Base-by-base conservation (phyloP, 1,284 basidiomycete genomes). In the Tremellales sp. region DNA sequence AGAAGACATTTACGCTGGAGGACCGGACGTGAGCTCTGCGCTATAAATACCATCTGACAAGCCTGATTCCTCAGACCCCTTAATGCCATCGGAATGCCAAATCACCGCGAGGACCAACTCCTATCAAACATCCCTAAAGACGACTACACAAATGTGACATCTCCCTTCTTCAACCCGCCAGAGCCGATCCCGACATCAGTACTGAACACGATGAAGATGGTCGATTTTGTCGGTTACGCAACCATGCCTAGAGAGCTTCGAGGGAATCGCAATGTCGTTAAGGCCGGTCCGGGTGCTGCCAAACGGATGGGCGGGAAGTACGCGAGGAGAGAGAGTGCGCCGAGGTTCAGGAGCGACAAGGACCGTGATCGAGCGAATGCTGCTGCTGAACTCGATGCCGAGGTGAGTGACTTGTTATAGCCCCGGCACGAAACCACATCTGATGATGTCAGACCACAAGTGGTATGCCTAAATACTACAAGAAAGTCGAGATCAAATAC, bases 401-500 rank as follows among this genome's bases (percentile, higher is more conserved):
- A 55, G 40, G 54, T 54, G 31, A 49, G 55, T 46, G 1, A 17
- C 10, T 33, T 27, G n/a, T 22, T 31, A n/a, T n/a, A n/a, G n/a
- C n/a, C n/a, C n/a, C 29, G 8, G 15, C 29, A 31, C 8, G 8
- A 31, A 15, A 8, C 2, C 41, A 17, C 22, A 43, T 31, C 15
- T 8, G 49, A 49, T 53, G 31, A 56, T 24, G 29, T n/a, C 46
- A 54, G 51, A 63, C 49, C 21, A 53, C 54, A 2, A 68, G 65
- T 2, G 81, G 83, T 27, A 82, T 94, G 52, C 91, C 93, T 0
- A 83, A 82, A 52, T 82, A 85, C 57, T 99, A 96, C 70, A 83
- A 87, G 40, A 85, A 86, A 64, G 91, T 97, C 36, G 91, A 96
- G 72, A 98, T 99, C 65, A 91, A 96, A 73, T 98, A 98, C 72